Evolutionary conservation across 495 filamentous ascomycete species (phyloP).

Genomic region (Penicillium coprophilum): DNA sequence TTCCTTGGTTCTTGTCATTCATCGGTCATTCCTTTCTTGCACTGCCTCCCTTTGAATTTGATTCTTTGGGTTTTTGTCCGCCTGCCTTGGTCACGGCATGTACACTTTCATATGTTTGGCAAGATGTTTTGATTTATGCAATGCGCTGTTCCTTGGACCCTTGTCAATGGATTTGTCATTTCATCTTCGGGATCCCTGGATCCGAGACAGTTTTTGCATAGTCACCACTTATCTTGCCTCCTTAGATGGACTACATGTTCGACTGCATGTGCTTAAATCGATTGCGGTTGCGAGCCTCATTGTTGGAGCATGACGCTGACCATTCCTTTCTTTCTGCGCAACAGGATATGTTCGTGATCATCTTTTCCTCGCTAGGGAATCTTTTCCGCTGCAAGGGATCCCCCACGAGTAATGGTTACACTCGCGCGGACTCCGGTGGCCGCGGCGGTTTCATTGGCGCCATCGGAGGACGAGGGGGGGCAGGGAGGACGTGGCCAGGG

Average conservation of each 20-base stretch:
- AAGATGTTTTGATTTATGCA: constrained; percentile 12
- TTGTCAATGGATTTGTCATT: constrained; percentile 6
- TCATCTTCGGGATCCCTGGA: background rate
- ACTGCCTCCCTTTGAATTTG: constrained; percentile 8
- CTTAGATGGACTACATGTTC: constrained; percentile 1
- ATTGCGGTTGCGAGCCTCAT: background rate
- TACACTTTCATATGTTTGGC: constrained; percentile 17
- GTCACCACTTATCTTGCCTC: constrained; percentile 4
- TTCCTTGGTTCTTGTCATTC: constrained; percentile 1
- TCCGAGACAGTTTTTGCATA: constrained; percentile 5
- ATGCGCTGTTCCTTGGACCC: constrained; percentile 4
- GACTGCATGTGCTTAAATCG: background rate
- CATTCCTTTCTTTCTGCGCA: constrained; percentile 13
- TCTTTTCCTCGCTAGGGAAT: constrained; percentile 71
- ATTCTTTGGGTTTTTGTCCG: background rate
- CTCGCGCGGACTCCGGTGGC: constrained; percentile 38
- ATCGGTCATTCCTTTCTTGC: constrained; percentile 4
- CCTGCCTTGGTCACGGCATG: constrained; percentile 21
- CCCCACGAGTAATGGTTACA: constrained; percentile 55
- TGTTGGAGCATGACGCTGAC: constrained; percentile 14
- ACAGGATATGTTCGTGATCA: constrained; percentile 80
- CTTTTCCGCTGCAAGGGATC: constrained; percentile 53
- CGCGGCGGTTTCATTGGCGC: constrained; percentile 38
- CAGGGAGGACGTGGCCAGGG: constrained; percentile 39
- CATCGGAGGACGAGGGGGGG: constrained; percentile 40